Evolutionary conservation across 352 stramenopile species (phyloP).

Genomic region (Phytophthora parvispora): DNA sequence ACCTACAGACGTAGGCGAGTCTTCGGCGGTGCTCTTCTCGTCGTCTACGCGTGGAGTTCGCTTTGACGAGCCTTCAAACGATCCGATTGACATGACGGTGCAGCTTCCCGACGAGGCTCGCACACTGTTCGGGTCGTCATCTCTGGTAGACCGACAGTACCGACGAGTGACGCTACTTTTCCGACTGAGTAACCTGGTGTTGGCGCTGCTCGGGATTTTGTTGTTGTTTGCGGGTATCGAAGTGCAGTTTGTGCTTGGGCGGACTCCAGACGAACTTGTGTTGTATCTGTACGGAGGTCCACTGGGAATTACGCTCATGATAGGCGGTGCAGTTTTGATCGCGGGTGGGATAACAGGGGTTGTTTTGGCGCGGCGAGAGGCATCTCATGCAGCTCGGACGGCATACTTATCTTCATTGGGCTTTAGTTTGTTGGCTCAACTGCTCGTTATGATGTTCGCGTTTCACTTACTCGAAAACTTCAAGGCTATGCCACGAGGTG

Average conservation of each 20-base stretch:
- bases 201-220: conserved; percentile 51
- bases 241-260: conserved; percentile 61
- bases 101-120: conserved; percentile 53
- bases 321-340: conserved; percentile 36
- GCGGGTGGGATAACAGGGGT: conserved; percentile 35
- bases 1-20: conserved; percentile 21
- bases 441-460: conserved; percentile 41
- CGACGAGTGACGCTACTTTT: conserved; percentile 38
- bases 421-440: conserved; percentile 41
- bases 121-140: conserved; percentile 58
- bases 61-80: not conserved
- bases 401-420: conserved; percentile 43
- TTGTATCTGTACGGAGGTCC: conserved; percentile 57
- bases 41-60: conserved; percentile 10
- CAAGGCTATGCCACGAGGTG: conserved; percentile 32
- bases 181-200: conserved; percentile 39
- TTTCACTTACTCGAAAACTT: conserved; percentile 60
- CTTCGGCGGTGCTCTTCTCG: conserved; percentile 6
- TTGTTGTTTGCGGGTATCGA: conserved; percentile 60
- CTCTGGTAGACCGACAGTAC: conserved; percentile 46
- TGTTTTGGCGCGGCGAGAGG: conserved; percentile 26
- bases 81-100: conserved; percentile 22
- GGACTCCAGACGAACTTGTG: conserved; percentile 60
- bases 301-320: conserved; percentile 39
- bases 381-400: conserved; percentile 37